Evolutionary conservation across 345 rosid genomes (phyloP), one percentile per base, ranked within the genome.

Genomic region (Cardamine occulta): DNA sequence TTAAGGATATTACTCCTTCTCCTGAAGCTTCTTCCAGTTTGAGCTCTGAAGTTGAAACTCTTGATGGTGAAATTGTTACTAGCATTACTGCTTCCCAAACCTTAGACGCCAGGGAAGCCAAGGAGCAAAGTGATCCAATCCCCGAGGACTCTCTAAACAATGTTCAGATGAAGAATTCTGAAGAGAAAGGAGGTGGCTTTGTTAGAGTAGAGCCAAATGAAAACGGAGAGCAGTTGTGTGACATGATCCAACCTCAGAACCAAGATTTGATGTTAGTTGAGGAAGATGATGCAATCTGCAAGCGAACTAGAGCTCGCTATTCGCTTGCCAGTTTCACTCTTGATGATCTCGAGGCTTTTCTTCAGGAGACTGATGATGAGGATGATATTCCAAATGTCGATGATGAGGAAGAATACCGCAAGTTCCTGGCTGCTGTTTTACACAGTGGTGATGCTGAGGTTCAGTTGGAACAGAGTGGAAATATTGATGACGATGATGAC

Each of bases 341-440:
- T 14, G 97, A 95, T 83, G 99, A 95, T 74, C 93, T 95, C 11
- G 99, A 95, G 89, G 88, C 90, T 35, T 92, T 92, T 80, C 91
- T 95, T 68, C 93, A 95, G 70, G 97, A 92, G 84, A 88, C 97
- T 17, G 99, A 95, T 84, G 94, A 95, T 29, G 98, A 90, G 47
- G 96, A 92, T 45, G 94, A 88, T 57, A 80, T 88, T 79, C 96
- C 83, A 23, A 92, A 95, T 75, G 89, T 89, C 52, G 92, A 92
- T 14, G 99, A 95, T 71, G 90, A 95, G 77, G 90, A 86, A 62
- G 98, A 91, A 81, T 90, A 92, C 53, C 87, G 83, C 80, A 92
- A 95, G 81, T 92, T 95, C 81, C 96, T 95, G 31, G 88, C 97
- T 2, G 97, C 97, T 53, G 97, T 92, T 78, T 87, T 92, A 80